Evolutionary conservation across 768 basidiomycete species (phyloP).

Genomic region (Rhodotorula babjevae): DNA sequence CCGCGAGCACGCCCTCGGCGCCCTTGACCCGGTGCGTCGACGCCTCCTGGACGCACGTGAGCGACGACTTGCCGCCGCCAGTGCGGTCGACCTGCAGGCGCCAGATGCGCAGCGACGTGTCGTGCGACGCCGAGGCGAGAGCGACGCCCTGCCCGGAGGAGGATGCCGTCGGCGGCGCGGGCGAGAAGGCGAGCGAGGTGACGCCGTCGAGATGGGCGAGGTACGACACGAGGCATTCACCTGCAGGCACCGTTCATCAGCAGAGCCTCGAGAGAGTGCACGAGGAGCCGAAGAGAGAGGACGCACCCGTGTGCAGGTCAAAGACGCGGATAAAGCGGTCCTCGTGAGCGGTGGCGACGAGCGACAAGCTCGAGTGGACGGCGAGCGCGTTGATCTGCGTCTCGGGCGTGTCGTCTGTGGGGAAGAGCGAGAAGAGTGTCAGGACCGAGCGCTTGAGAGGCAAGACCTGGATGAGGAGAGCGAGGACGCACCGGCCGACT

Average conservation of each 20-base stretch:
- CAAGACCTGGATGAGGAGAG: no score
- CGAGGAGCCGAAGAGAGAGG: not conserved
- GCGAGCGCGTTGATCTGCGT: constrained; percentile 81
- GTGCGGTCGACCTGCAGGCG: constrained; percentile 49
- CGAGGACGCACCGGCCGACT: constrained; percentile 43
- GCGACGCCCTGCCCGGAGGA: constrained; percentile 52
- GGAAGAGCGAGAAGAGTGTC: no score
- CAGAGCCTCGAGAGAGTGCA: not conserved
- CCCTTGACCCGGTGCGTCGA: constrained; percentile 84
- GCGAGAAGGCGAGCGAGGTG: constrained; percentile 82
- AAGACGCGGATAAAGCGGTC: constrained; percentile 89
- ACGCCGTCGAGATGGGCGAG: constrained; percentile 85
- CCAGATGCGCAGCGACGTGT: constrained; percentile 93
- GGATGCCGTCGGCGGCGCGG: constrained; percentile 48
- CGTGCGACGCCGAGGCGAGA: constrained; percentile 84
- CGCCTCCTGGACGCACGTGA: constrained; percentile 74
- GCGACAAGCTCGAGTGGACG: constrained; percentile 82
- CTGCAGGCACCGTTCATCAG: constrained; percentile 47
- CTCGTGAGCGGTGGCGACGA: constrained; percentile 85
- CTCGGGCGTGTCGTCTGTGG: constrained; percentile 64
- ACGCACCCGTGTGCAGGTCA: constrained; percentile 68
- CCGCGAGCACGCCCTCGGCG: constrained; percentile 81
- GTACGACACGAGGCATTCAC: constrained; percentile 83
- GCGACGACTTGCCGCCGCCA: not conserved
- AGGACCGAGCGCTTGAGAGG: no score